Evolutionary conservation across 179 eudicot species (phyloP), one percentile per base, ranked within the genome.

Genomic region (Beta lomatogona): DNA sequence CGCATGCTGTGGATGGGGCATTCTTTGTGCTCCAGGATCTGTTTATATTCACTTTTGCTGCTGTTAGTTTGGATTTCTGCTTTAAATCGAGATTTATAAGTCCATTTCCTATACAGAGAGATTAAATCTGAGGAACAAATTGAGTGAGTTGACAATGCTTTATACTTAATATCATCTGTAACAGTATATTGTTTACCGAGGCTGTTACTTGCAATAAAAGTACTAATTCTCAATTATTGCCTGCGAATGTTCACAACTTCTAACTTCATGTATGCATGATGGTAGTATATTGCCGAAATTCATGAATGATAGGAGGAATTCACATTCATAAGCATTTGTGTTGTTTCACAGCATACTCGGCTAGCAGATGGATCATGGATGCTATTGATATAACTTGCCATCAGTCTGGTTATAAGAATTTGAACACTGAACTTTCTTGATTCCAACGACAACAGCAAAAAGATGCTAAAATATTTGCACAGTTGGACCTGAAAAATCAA

Each of bases 1-100:
- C 94, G 1, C 97, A 90, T 79, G 95, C 94, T 80, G 55, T 84
- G 60, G 88, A 82, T 79, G 95, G 93, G 76, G 92, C 91, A 31
- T 82, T 90, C 58, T 86, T 87, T 70, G 92, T 94, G 45, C 80
- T 92, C 55, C 91, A 93, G 85, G 93, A 88, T 86, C 90, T 94
- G 69, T 81, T 97, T 57, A 83, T 97, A 71, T 97, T 97, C 83
- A 46, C 90, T 53, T 93, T 93, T 86, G 98, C 98, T 68, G 93
- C 93, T 73, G 94, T 94, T 82, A 92, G 89, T 36, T 82, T 97
- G 81, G 99, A 97, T 86, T 90, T 93, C 84, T 97, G 97, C 91
- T 91, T 90, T 64, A 97, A 94, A 89, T 77, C 88, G 63, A 81
- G 97, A 85, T n/a, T 92, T 78, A 71, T 97, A 61, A 94, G 95